Base-by-base conservation (phyloP, 2,329 filamentous ascomycete species). In the Botrytis cinerea region DNA sequence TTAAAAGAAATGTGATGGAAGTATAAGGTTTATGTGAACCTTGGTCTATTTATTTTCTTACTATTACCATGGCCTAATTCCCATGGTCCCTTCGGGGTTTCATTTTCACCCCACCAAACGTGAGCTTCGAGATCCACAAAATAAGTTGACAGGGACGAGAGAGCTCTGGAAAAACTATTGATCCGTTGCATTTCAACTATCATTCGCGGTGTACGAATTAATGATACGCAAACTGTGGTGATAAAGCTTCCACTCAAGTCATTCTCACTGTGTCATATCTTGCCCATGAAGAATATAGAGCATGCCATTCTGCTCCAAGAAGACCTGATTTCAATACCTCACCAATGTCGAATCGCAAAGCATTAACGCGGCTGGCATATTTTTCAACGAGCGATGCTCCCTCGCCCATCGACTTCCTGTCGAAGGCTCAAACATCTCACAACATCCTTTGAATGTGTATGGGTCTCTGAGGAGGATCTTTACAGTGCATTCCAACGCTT, bases 401-500 rank as follows among this genome's bases (percentile, higher is more conserved):
- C 82, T 77, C 80, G 81, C 78, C 80, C 84, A 76, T 80, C 84
- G 79, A 84, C 83, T 80, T 88, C 86, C 84, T 84, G 83, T 79
- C 83, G 84, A 82, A 85, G 83, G 81, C 83, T 84, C 78, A 84
- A 84, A 74, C 82, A 82, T 57, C 51, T 84, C 60, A 76, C 80
- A 61, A 77, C 82, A 32, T 77, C 83, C 18, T 76, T 77, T 73
- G 85, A 87, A 70, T 82, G 83, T 61, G 79, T 90, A 76, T 91
- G 89, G 88, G 85, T 91, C 75, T 85, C 86, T 45, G 90, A 92
- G 77, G 84, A 87, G 63, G 77, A 87, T 38, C 84, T 92, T 22
- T 81, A 82, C 38, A 81, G 82, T 70, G 85, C 86, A 4, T 87
- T 89, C 76, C 83, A 85, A 64, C 82, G 84, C 28, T 86, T 84